These are phyloP conservation scores for Eutrema salsugineum DNA, from an alignment of 441 rosid species.

Conservation along the genomic window DNA sequence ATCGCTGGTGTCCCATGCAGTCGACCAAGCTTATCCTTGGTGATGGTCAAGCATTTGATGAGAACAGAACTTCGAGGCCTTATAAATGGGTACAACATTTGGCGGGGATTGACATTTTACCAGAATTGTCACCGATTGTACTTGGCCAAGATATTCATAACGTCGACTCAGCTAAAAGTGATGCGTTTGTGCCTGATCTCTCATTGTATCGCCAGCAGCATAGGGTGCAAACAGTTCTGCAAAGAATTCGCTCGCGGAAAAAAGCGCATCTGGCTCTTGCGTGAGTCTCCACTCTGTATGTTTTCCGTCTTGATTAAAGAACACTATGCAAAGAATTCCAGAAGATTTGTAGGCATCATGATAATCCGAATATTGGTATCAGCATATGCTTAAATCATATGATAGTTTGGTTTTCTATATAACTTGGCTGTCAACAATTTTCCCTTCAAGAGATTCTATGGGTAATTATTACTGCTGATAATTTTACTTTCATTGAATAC, in stretches of 20 bases:
- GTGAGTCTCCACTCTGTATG: constrained; percentile 74
- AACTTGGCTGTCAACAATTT: not conserved
- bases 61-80: constrained; percentile 73
- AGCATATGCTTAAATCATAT: not conserved
- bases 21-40: constrained; percentile 78
- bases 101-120: constrained; percentile 94
- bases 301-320: constrained; percentile 40
- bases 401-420: not conserved
- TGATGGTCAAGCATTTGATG: constrained; percentile 55
- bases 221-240: constrained; percentile 73
- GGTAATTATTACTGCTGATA: constrained; percentile 22
- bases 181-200: constrained; percentile 49
- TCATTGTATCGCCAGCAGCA: constrained; percentile 42
- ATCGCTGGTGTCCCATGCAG: constrained; percentile 40
- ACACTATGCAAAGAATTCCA: not conserved
- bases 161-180: constrained; percentile 50
- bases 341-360: not conserved
- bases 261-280: constrained; percentile 82
- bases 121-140: constrained; percentile 76
- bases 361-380: not conserved
- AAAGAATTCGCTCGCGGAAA: constrained; percentile 74
- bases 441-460: not conserved
- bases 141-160: constrained; percentile 41
- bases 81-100: constrained; percentile 96
- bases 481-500: constrained; percentile 32